Conservation (phyloP, 306 rosid genomes). For the Fragaria nilgerrensis region DNA sequence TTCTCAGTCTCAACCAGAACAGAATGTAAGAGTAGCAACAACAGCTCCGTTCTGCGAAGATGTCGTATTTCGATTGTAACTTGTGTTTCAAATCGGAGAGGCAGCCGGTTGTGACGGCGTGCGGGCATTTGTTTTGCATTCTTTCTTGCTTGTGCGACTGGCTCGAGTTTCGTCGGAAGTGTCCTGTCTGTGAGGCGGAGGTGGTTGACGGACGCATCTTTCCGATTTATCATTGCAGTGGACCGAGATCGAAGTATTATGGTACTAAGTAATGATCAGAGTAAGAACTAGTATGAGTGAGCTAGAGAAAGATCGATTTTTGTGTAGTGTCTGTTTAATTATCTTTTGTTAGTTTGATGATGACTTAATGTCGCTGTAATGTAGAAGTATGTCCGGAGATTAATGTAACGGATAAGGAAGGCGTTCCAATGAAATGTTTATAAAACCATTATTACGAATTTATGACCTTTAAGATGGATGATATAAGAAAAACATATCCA, state of each 20-base stretch:
- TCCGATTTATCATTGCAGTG: constrained; percentile 3
- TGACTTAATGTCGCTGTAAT: not conserved
- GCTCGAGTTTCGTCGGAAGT: not conserved
- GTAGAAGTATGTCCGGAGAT: too few species aligned
- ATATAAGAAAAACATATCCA: too few species aligned
- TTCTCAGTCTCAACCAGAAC: too few species aligned
- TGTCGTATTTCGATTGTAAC: not conserved
- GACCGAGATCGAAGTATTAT: not conserved
- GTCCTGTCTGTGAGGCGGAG: not conserved
- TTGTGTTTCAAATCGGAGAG: constrained; percentile 1
- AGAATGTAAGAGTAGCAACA: not conserved
- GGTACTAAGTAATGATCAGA: not conserved
- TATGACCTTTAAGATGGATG: not conserved
- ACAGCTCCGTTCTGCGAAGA: not conserved
- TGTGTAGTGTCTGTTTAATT: not conserved
- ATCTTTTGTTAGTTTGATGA: not conserved
- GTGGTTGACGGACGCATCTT: not conserved
- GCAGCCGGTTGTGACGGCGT: constrained; percentile 3
- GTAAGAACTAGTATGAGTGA: not conserved
- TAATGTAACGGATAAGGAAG: too few species aligned
- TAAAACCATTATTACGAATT: too few species aligned
- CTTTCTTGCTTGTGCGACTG: not conserved
- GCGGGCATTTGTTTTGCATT: not conserved
- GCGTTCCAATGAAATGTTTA: not conserved
- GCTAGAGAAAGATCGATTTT: not conserved